Conservation (phyloP, 805 yeast species). For the Kluyveromyces lactis region DNA sequence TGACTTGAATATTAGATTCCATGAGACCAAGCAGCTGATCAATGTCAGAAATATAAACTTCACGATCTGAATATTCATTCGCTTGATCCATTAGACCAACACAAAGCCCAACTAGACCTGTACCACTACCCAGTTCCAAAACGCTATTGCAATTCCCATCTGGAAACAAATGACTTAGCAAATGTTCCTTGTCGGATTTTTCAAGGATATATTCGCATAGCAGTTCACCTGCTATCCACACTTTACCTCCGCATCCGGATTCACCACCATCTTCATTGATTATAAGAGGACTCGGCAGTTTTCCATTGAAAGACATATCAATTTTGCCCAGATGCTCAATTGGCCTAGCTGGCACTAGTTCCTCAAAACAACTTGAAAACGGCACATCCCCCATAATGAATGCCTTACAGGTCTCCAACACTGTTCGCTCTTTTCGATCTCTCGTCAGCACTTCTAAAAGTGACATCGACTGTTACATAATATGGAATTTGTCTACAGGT, state of each 20-base stretch:
- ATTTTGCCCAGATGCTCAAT: constrained; percentile 31
- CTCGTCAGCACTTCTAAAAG: no score
- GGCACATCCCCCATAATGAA: constrained; percentile 12
- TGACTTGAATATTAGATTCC: constrained; percentile 37
- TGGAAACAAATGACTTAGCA: constrained; percentile 4
- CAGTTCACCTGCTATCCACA: constrained; percentile 55
- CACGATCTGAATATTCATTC: constrained; percentile 17
- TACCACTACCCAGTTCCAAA: constrained; percentile 50
- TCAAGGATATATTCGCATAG: constrained; percentile 38
- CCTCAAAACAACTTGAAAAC: constrained; percentile 9
- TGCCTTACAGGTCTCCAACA: no score
- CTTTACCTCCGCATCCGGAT: constrained; percentile 54
- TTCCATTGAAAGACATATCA: constrained; percentile 34
- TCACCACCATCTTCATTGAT: constrained; percentile 51
- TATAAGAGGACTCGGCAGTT: constrained; percentile 29
- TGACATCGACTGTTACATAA: no score
- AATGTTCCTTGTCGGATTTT: constrained; percentile 11
- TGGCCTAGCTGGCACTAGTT: constrained; percentile 11
- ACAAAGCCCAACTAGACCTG: constrained; percentile 45
- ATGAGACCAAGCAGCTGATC: constrained; percentile 39
- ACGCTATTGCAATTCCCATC: constrained; percentile 21
- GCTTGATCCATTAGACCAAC: constrained; percentile 20
- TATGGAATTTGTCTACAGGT: no score
- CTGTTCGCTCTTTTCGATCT: no score
- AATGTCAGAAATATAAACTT: constrained; percentile 43